Evolutionary conservation across 1,284 basidiomycete species (phyloP).

Genomic region (Cutaneotrichosporon sp.): DNA sequence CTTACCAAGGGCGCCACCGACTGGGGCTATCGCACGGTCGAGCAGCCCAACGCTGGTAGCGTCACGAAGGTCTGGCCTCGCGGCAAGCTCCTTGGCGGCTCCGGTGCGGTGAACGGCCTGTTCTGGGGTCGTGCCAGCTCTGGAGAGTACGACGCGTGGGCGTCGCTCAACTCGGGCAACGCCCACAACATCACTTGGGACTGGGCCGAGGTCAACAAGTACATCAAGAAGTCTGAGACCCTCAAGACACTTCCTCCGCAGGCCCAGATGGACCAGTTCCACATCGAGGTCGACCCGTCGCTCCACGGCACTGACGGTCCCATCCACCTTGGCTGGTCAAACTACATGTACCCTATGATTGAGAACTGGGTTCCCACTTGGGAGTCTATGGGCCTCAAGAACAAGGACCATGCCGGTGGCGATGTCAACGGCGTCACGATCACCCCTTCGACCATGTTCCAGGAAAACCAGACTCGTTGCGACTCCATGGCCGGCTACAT

Average conservation of each 20-base stretch:
- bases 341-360: conserved; percentile 52
- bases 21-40: conserved; percentile 58
- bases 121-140: conserved; percentile 52
- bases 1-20: conserved; percentile 54
- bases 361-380: conserved; percentile 55
- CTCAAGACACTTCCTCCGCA: conserved; percentile 42
- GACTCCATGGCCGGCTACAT: conserved; percentile 66
- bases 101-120: conserved; percentile 63
- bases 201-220: conserved; percentile 43
- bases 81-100: conserved; percentile 66
- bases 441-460: conserved; percentile 61
- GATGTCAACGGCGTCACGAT: conserved; percentile 46
- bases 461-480: conserved; percentile 60
- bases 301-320: conserved; percentile 53
- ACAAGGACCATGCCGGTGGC: conserved; percentile 47
- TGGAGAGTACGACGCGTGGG: conserved; percentile 50
- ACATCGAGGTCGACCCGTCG: conserved; percentile 40
- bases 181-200: conserved; percentile 37
- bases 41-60: conserved; percentile 47
- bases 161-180: conserved; percentile 37
- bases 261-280: conserved; percentile 38
- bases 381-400: conserved; percentile 51
- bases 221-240: conserved; percentile 51
- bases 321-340: conserved; percentile 47
- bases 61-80: conserved; percentile 54